Evolutionary conservation across 1,284 basidiomycete genomes (phyloP), one percentile per base, ranked within the genome.

Genomic region (Fomitopsis palustris): DNA sequence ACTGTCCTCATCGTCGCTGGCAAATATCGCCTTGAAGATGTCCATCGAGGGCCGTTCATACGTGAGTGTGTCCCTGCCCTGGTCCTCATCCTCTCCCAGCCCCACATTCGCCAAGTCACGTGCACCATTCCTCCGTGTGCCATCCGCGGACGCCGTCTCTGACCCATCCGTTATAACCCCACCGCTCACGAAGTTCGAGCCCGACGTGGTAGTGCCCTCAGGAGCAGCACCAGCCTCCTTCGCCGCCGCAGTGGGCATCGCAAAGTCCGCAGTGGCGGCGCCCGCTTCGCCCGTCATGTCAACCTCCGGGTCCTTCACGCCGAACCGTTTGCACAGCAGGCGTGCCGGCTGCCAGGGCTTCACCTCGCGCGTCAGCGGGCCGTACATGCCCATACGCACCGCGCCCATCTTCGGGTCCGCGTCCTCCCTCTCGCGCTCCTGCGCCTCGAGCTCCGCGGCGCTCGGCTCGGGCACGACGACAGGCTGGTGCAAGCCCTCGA

Each of bases 11-110:
- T 92, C 91, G 62, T 95, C 93, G 70, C 90, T 93, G 6, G 92
- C 93, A 70, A 95, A 96, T 62, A 96, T 95, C 1, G 93, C 94
- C 72, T 96, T 96, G 81, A 98, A 98, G 41, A 98, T 87, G 68
- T 96, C 92, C 81, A 95, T 92, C 2, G 87, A 78, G 1, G 96
- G 96, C 47, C 92, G 84, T 62, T 90, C 81, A 71, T 96, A 96
- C 0, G 90, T 94, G 63, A 96, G 77, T 10, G 87, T 95, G 69
- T 97, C 95, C 42, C 82, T 73, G 0, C 93, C 94, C 70, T 96
- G 93, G 49, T 82, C 83, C 53, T 93, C 90, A 69, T 97, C 95
- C 54, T 96, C 93, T 10, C 92, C 95, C 38, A 86, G 76, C 0
- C 95, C 95, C 33, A 98, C 83, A 68, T 94, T 93, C 2, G 82